These are phyloP conservation scores for Apocynum venetum DNA, from an alignment of 257 asterid species.

Conservation along the genomic window DNA sequence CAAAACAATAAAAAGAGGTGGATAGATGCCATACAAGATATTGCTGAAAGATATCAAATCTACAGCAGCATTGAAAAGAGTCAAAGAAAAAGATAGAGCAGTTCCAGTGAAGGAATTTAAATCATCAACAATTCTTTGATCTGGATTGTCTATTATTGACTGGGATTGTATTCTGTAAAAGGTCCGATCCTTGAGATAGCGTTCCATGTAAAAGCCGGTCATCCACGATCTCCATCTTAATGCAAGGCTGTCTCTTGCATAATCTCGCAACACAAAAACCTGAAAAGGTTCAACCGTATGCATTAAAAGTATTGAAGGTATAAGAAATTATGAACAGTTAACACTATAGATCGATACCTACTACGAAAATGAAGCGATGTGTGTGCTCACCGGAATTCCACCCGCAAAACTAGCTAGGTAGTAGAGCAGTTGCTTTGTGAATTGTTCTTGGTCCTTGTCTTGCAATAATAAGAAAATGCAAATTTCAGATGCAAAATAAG, in stretches of 20 bases:
- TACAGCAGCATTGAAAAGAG: slow-evolving; percentile 73
- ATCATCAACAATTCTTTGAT: slow-evolving; percentile 94
- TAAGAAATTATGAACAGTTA: background rate
- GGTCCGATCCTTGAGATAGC: slow-evolving; percentile 72
- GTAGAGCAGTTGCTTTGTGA: slow-evolving; percentile 66
- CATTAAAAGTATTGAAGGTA: slow-evolving; percentile 7
- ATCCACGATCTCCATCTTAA: slow-evolving; percentile 97
- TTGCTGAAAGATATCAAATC: slow-evolving; percentile 95
- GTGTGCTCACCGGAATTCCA: slow-evolving; percentile 98
- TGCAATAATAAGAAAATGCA: slow-evolving; percentile 11
- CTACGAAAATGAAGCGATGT: slow-evolving; percentile 50
- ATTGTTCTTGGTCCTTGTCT: slow-evolving; percentile 90
- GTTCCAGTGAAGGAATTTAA: slow-evolving; percentile 89
- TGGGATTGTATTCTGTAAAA: slow-evolving; percentile 84
- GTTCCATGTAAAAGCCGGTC: slow-evolving; percentile 84
- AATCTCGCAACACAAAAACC: slow-evolving; percentile 90
- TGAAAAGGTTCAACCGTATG: slow-evolving; percentile 26
- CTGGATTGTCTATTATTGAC: slow-evolving; percentile 86
- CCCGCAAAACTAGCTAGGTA: slow-evolving; percentile 73
- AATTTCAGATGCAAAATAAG: background rate
- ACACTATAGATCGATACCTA: slow-evolving; percentile 42
- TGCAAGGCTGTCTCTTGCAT: slow-evolving; percentile 85
- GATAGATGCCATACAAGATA: slow-evolving; percentile 80
- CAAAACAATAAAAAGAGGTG: slow-evolving; percentile 80
- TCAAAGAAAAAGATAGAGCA: slow-evolving; percentile 80